Percentiles rank a stretch among this genome's conserved stretches.
phyloP scores from a whole-genome alignment of 1,284 basidiomycete genomes.

The Tilletia setariae region DNA sequence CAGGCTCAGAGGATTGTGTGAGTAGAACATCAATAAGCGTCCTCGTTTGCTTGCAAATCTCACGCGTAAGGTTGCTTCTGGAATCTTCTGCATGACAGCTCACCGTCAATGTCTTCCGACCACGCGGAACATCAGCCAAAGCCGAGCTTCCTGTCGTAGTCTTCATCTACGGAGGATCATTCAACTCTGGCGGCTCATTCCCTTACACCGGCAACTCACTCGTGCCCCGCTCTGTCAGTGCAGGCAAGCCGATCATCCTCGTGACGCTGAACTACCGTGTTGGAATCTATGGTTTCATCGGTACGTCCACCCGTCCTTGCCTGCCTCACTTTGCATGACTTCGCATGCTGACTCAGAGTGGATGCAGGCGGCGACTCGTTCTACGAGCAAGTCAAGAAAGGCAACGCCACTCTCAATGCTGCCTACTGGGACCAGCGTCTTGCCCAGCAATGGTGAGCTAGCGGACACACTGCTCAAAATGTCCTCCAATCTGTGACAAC shows the following conservation, averaged over 20 bases:
- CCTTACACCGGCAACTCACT: slow-evolving; percentile 31
- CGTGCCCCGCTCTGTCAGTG: slow-evolving; percentile 25
- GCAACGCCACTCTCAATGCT: slow-evolving; percentile 30
- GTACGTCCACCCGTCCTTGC: slow-evolving; percentile 19
- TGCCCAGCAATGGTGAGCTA: slow-evolving; percentile 36
- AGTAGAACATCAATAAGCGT: neutral
- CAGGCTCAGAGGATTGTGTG: slow-evolving; percentile 30
- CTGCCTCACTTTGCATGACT: neutral
- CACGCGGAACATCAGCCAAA: slow-evolving; percentile 18
- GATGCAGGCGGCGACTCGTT: neutral
- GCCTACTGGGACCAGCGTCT: slow-evolving; percentile 37
- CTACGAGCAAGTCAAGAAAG: slow-evolving; percentile 16
- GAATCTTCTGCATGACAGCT: slow-evolving; percentile 16
- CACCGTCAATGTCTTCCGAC: slow-evolving; percentile 34
- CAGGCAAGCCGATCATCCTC: slow-evolving; percentile 35
- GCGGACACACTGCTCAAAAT: too few species aligned
- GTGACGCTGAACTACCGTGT: slow-evolving; percentile 36
- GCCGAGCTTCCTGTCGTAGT: slow-evolving; percentile 30
- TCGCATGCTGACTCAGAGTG: neutral
- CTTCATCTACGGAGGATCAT: slow-evolving; percentile 35
- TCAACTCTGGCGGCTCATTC: slow-evolving; percentile 22
- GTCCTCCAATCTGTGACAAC: too few species aligned
- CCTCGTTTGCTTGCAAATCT: neutral
- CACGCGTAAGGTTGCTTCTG: neutral
- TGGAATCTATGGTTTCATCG: slow-evolving; percentile 34